Conservation (phyloP, 2,329 filamentous ascomycete genomes). For the Penicillium sp. region DNA sequence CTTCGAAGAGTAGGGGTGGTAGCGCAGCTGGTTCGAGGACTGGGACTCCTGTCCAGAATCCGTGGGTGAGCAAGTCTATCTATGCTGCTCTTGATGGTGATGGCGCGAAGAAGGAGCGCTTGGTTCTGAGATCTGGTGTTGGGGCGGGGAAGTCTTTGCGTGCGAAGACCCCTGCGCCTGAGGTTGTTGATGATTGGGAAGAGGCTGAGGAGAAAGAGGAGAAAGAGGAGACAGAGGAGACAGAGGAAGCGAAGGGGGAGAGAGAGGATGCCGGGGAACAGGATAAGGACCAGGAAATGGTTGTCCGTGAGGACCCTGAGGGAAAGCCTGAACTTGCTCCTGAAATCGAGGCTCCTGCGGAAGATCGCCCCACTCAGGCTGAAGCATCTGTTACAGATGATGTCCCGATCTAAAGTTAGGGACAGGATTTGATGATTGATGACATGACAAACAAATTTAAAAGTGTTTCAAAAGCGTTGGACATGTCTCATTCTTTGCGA, state of each 20-base stretch:
- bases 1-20: constrained; percentile 28
- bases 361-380: neutral
- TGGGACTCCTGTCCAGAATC: constrained; percentile 18
- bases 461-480: neutral
- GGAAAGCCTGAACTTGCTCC: neutral
- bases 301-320: constrained; percentile 1
- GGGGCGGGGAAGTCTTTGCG: constrained; percentile 31
- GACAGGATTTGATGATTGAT: constrained; percentile 2
- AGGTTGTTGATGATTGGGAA: constrained; percentile 48
- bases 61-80: constrained; percentile 28
- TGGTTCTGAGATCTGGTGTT: constrained; percentile 37
- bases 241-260: constrained; percentile 43
- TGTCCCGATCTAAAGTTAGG: neutral
- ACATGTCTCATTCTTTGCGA: neutral
- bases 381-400: neutral
- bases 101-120: constrained; percentile 31
- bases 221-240: constrained; percentile 44
- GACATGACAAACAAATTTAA: neutral
- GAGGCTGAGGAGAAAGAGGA: constrained; percentile 45
- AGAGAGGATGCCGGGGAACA: constrained; percentile 39
- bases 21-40: constrained; percentile 25
- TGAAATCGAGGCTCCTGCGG: neutral
- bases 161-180: constrained; percentile 22
- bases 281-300: constrained; percentile 16
- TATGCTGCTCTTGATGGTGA: constrained; percentile 32